These are phyloP conservation scores for Fusarium camptoceras DNA, from an alignment of 2,329 filamentous ascomycete genomes.

Conservation along the genomic window DNA sequence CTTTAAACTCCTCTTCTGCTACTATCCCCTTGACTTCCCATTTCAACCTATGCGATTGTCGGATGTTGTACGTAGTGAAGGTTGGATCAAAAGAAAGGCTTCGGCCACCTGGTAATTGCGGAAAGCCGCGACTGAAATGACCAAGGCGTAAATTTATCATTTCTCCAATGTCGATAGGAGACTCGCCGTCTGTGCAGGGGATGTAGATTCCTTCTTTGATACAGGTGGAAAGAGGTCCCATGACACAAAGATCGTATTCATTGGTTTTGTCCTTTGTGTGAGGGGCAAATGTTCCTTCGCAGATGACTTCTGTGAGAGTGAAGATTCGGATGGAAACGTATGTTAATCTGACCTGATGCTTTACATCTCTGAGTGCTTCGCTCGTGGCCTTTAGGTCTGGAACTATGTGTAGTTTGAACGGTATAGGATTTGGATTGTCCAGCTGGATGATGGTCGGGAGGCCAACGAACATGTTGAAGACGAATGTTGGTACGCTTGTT, in stretches of 20 bases:
- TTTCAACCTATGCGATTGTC: constrained; percentile 36
- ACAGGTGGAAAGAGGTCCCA: not conserved
- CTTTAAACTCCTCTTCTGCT: constrained; percentile 1
- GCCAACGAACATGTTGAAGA: constrained; percentile 44
- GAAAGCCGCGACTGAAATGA: not conserved
- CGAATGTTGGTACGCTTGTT: constrained; percentile 52
- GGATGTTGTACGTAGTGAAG: constrained; percentile 49
- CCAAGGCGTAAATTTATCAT: constrained; percentile 26
- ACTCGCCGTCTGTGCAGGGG: constrained; percentile 7
- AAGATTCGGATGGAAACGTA: constrained; percentile 24
- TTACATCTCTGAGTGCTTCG: constrained; percentile 28
- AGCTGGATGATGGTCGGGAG: constrained; percentile 50
- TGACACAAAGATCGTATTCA: constrained; percentile 14
- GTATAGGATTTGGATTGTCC: constrained; percentile 41
- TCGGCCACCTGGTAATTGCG: fast-evolving
- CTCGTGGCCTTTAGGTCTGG: constrained; percentile 38
- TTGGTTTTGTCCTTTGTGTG: not conserved
- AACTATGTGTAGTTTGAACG: constrained; percentile 40
- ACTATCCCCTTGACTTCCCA: constrained; percentile 32
- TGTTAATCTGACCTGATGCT: constrained; percentile 34
- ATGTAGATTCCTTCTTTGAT: not conserved
- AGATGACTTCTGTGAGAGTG: constrained; percentile 10
- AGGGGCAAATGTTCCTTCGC: constrained; percentile 1
- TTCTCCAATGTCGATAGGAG: constrained; percentile 24
- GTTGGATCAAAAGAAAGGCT: constrained; percentile 22